A percentile compares a stretch with the other conserved stretches of the same genome.
Evolutionary conservation across 78 protist species (phyloP).

Genomic region (Isochrysis galbana): DNA sequence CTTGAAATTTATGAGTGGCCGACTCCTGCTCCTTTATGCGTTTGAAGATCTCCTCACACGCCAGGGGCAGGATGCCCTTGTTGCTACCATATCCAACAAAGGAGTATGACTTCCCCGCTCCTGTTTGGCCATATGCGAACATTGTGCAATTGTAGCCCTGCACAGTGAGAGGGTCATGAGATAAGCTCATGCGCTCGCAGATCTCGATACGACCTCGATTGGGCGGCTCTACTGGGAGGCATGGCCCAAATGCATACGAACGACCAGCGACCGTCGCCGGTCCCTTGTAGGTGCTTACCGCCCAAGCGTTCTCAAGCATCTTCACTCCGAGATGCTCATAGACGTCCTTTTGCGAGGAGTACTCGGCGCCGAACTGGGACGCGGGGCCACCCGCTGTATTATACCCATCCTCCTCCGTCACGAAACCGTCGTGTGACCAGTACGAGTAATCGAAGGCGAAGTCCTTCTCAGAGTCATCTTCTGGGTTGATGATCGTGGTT

Average conservation of each 20-base stretch:
- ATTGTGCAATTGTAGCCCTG: conserved; percentile 61
- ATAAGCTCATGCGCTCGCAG: not conserved
- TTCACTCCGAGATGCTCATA: conserved; percentile 57
- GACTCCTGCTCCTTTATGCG: not conserved
- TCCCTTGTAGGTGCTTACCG: too few species aligned
- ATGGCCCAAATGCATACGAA: too few species aligned
- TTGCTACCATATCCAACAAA: not conserved
- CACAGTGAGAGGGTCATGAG: too few species aligned
- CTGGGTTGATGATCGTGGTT: conserved; percentile 58
- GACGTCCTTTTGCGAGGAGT: conserved; percentile 60
- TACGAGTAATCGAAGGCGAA: conserved; percentile 74
- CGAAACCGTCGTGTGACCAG: conserved; percentile 55
- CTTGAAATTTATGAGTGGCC: not conserved
- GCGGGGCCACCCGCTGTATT: not conserved
- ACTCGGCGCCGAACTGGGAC: conserved; percentile 22
- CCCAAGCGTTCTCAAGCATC: conserved; percentile 62
- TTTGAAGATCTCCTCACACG: conserved; percentile 55
- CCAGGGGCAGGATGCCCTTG: conserved; percentile 56
- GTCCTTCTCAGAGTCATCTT: conserved; percentile 8
- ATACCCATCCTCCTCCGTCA: not conserved
- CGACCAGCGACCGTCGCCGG: too few species aligned
- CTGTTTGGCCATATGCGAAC: conserved; percentile 83
- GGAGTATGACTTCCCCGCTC: conserved; percentile 19
- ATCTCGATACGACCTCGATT: too few species aligned
- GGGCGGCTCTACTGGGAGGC: too few species aligned